Conservation (phyloP, 345 rosid genomes). For the Cardiospermum halicacabum region DNA sequence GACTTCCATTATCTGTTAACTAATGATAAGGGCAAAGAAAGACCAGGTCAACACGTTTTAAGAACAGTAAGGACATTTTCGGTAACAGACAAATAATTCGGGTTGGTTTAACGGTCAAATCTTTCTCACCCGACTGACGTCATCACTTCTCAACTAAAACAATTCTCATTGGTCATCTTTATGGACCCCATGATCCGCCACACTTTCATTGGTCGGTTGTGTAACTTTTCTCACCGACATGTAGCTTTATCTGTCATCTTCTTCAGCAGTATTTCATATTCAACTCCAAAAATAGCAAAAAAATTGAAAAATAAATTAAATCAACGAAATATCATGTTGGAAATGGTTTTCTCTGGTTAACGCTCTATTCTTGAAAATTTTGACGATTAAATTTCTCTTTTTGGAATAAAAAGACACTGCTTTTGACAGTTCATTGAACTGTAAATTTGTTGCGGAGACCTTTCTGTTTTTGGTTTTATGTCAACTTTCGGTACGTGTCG, state of each 20-base stretch:
- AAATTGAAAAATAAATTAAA: neutral
- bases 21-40: too few species aligned
- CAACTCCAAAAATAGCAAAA: neutral
- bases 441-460: neutral
- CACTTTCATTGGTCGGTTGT: constrained; percentile 12
- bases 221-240: neutral
- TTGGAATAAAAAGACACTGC: neutral
- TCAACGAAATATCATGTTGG: neutral
- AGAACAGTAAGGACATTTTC: neutral
- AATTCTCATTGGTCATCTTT: neutral
- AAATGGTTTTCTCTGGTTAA: neutral
- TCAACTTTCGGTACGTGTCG: constrained; percentile 33
- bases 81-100: neutral
- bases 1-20: too few species aligned
- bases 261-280: neutral
- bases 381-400: neutral
- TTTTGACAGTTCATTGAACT: constrained; percentile 15
- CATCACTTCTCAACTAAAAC: neutral
- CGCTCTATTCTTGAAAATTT: neutral
- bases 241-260: neutral
- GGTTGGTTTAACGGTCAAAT: constrained; percentile 13
- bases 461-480: neutral
- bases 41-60: neutral
- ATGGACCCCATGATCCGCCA: neutral
- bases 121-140: neutral